Evolutionary conservation across 352 stramenopile species (phyloP), one percentile per base, ranked within the genome.

Genomic region (Phytophthora tentaculata): DNA sequence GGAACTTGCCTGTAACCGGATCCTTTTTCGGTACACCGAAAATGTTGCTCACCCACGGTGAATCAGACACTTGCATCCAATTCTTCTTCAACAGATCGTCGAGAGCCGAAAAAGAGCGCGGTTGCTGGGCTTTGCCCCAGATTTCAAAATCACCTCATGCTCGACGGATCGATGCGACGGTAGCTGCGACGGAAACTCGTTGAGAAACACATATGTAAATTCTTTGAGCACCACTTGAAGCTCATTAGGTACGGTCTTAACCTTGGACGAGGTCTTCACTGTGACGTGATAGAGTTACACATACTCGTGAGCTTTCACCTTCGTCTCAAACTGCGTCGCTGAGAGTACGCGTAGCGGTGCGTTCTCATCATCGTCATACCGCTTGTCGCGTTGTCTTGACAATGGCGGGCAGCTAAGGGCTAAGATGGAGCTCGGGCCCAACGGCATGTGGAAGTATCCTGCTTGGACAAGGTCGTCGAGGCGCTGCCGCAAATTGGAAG

Each of bases 11-110:
- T 1, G 56, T 56, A 45, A 24, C 8, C 28, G 28, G 28, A 8
- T 32, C 28, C 9, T 48, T 35, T 44, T 69, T 69, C 6, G 61
- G 53, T 6, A 63, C 28, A 0, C 52, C 53, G 19, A 69, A 69
- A 20, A 69, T 59, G 44, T 69, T 71, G 26, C 32, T 51, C 3
- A 65, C 56, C 55, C 48, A 65, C 1, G 63, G 56, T 2, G 55
- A 65, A 32, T 65, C 20, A 0, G 55, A 70, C 14, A 61, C 48
- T 28, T 64, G 22, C 12, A 70, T 64, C 48, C 55, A 70, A 20
- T 55, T 55, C 9, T 28, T 13, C 44, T 23, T 50, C 44, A 50
- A 5, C 23, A 16, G 3, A 48, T 4, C n/a, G 23, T 48, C 17
- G 41, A 23, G 16, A 48, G 41, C n/a, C n/a, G 41, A 23, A 24